Base-by-base conservation (phyloP, 2,329 filamentous ascomycete genomes). In the Ophiostoma quercus region DNA sequence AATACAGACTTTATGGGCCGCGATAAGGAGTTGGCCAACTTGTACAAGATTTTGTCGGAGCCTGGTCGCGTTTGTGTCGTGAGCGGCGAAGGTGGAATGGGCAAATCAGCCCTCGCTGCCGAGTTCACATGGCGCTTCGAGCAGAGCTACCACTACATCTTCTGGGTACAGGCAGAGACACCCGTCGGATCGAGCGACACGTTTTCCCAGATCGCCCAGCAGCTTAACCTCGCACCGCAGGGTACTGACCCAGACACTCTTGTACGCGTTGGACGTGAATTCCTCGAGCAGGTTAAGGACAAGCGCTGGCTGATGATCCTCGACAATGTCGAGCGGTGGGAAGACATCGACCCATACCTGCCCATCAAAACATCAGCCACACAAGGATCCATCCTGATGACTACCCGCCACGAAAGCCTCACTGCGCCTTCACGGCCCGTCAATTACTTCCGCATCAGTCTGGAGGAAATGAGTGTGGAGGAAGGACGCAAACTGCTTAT, bases 131-230 rank as follows among this genome's bases (percentile, higher is more conserved):
- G 73, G 72, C 73, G 57, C 29, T 62, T 62, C 16, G 57, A 62
- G 57, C 57, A 62, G 29, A 62, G 57, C 57, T 62, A 62, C 57
- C 57, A 62, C 57, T 62, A 62, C 57, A 62, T 62, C 5, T 76
- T 76, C 60, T 76, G 75, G 75, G 71, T 74, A 1, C 74, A 75
- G 47, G 74, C 75, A 2, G 75, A 76, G 68, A 76, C 72, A 14
- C 65, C 72, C 2, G 71, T 72, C 1, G 71, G 72, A 0, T 69
- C 67, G 0, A 71, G 71, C 66, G 69, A 73, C 51, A 73, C 72
- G 6, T 73, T 73, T 25, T 72, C 69, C 9, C 71, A 73, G 57
- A 71, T 73, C 29, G 70, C 71, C 4, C 69, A 71, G 68, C 71
- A 73, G 68, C 69, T 73, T 32, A 54, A 57, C 5, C 69, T 73